Percentiles rank a stretch among this genome's conserved stretches.
phyloP scores from a whole-genome alignment of 2,329 filamentous ascomycete genomes.

The Rutstroemia sp. region DNA sequence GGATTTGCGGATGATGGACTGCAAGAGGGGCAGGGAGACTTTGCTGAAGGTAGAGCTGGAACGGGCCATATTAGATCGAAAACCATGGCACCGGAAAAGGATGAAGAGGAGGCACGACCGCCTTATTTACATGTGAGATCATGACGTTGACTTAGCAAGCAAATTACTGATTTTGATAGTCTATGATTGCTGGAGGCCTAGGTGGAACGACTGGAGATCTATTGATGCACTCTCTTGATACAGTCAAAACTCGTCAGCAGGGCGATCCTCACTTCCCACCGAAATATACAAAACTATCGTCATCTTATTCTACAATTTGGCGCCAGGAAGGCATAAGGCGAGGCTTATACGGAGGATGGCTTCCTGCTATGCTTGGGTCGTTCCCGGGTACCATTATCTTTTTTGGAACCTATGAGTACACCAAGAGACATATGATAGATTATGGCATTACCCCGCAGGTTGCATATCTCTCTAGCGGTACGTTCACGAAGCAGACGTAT shows the following conservation, averaged over 20 bases:
- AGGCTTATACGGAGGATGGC: conserved; percentile 88
- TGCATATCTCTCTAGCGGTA: conserved; percentile 80
- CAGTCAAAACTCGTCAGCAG: conserved; percentile 96
- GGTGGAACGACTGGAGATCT: conserved; percentile 93
- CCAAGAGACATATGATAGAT: conserved; percentile 84
- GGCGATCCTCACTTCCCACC: conserved; percentile 89
- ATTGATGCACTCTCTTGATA: conserved; percentile 98
- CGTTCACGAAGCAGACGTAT: conserved; percentile 16
- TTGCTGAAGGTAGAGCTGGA: conserved; percentile 28
- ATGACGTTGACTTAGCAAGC: conserved; percentile 6
- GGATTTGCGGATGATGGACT: conserved; percentile 32
- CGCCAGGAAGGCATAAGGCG: conserved; percentile 81
- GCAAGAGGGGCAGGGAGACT: conserved; percentile 24
- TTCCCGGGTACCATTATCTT: conserved; percentile 93
- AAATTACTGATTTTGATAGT: conserved; percentile 41
- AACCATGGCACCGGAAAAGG: conserved; percentile 27
- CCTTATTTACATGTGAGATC: conserved; percentile 53
- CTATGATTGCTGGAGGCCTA: conserved; percentile 90
- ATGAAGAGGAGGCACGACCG: conserved; percentile 48
- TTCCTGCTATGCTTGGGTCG: conserved; percentile 83
- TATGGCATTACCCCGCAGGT: conserved; percentile 72
- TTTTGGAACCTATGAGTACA: conserved; percentile 94
- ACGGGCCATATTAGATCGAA: conserved; percentile 17
- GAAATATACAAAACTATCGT: conserved; percentile 84
- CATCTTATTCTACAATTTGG: conserved; percentile 87